phyloP scores from a whole-genome alignment of 2,329 filamentous ascomycete genomes.

The Penicillium concentricum region DNA sequence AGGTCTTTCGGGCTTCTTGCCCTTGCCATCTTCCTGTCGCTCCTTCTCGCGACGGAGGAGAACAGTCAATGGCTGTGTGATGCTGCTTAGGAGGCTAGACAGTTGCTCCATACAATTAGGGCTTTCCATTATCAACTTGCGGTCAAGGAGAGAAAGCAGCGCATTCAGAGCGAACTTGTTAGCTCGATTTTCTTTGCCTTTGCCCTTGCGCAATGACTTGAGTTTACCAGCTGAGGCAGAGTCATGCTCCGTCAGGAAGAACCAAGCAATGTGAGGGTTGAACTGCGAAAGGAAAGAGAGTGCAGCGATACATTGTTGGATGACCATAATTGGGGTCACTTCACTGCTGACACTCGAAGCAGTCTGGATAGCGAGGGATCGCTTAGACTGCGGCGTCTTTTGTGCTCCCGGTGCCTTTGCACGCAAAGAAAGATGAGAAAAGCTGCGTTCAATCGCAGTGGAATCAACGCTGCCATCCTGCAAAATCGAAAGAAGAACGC shows the following conservation, averaged over 20 bases:
- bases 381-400: conserved; percentile 79
- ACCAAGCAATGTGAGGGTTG: conserved; percentile 81
- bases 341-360: conserved; percentile 67
- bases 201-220: conserved; percentile 76
- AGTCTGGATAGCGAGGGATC: conserved; percentile 64
- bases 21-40: conserved; percentile 51
- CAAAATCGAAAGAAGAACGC: conserved; percentile 85
- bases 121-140: conserved; percentile 95
- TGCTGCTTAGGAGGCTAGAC: conserved; percentile 79
- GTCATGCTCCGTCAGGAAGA: conserved; percentile 95
- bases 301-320: conserved; percentile 89
- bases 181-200: conserved; percentile 78
- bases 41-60: conserved; percentile 82
- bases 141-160: conserved; percentile 80
- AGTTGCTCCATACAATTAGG: conserved; percentile 95
- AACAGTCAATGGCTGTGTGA: conserved; percentile 80
- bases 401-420: conserved; percentile 76
- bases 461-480: conserved; percentile 95
- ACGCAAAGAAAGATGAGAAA: conserved; percentile 85
- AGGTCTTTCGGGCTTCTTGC: conserved; percentile 36
- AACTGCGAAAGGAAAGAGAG: conserved; percentile 79
- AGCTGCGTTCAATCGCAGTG: conserved; percentile 90
- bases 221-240: conserved; percentile 74
- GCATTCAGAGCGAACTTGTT: conserved; percentile 91
- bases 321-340: conserved; percentile 88